Percentiles rank a stretch among this genome's conserved stretches.
Conservation (phyloP, 2,329 filamentous ascomycete genomes). For the Sordariomycetes sp. region DNA sequence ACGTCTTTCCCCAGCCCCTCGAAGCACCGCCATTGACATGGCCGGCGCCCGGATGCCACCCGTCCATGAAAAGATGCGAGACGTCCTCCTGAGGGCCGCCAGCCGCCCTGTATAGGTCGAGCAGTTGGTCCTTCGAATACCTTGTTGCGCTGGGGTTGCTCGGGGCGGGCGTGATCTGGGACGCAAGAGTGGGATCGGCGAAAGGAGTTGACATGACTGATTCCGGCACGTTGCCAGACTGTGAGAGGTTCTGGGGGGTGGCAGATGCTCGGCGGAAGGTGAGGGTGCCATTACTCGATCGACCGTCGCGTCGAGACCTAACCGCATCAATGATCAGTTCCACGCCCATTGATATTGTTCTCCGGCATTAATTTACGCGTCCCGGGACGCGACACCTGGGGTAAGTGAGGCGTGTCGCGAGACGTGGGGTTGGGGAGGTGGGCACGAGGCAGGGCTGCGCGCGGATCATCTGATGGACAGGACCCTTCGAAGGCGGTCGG, state of each 20-base stretch:
- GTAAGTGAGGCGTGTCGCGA: too few relatives aligned
- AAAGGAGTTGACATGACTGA: slow-evolving; percentile 10
- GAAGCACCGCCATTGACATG: slow-evolving; percentile 52
- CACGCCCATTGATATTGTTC: neutral
- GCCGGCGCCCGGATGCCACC: slow-evolving; percentile 60
- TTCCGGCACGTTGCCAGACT: slow-evolving; percentile 11
- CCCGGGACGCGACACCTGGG: neutral
- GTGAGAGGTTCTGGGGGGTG: slow-evolving; percentile 36
- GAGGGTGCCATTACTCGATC: slow-evolving; percentile 50
- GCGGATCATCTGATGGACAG: too few relatives aligned
- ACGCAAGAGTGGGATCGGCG: slow-evolving; percentile 20
- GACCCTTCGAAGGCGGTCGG: neutral
- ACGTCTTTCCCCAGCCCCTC: slow-evolving; percentile 66
- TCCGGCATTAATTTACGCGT: neutral
- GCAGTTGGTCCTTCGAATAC: slow-evolving; percentile 70
- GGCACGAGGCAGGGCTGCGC: too few relatives aligned
- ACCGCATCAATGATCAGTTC: slow-evolving; percentile 6
- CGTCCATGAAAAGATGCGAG: slow-evolving; percentile 57
- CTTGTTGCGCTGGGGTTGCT: slow-evolving; percentile 37
- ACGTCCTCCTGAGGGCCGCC: slow-evolving; percentile 26
- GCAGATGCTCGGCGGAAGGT: slow-evolving; percentile 56
- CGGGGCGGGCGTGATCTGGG: slow-evolving; percentile 7
- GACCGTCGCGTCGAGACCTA: slow-evolving; percentile 19
- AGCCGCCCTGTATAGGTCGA: slow-evolving; percentile 54
- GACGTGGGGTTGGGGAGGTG: too few relatives aligned